These are phyloP conservation scores for Fusarium tanahbumbuense DNA, from an alignment of 2,329 filamentous ascomycete species.

Conservation along the genomic window DNA sequence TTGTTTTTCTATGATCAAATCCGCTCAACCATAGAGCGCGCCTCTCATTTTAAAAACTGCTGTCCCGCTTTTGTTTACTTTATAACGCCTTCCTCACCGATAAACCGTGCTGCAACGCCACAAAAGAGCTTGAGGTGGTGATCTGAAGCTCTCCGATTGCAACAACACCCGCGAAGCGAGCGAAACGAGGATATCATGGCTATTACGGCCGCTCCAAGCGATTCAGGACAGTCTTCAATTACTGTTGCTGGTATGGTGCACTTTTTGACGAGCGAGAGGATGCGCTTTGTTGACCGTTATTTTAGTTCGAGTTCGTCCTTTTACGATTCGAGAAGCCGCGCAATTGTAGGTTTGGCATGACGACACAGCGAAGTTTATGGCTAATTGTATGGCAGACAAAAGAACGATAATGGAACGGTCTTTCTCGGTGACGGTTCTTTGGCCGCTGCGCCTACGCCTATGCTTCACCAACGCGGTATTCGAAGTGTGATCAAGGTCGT, in stretches of 20 bases:
- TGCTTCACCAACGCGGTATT: slow-evolving; percentile 86
- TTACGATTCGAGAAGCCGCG: slow-evolving; percentile 91
- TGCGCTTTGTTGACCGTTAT: slow-evolving; percentile 44
- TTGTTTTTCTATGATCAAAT: slow-evolving; percentile 39
- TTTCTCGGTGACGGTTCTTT: slow-evolving; percentile 98
- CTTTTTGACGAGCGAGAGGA: not conserved
- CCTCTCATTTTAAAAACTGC: slow-evolving; percentile 29
- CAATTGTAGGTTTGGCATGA: slow-evolving; percentile 71
- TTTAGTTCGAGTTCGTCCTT: slow-evolving; percentile 75
- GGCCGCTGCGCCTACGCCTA: slow-evolving; percentile 85
- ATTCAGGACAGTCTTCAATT: slow-evolving; percentile 63
- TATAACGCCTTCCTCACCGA: slow-evolving; percentile 1
- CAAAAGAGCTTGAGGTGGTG: slow-evolving; percentile 11
- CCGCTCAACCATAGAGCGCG: slow-evolving; percentile 23
- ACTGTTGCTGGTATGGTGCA: slow-evolving; percentile 64
- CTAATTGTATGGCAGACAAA: slow-evolving; percentile 58
- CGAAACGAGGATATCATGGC: slow-evolving; percentile 32
- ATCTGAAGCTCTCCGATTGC: slow-evolving; percentile 1
- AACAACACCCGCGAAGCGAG: not conserved
- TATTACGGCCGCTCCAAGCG: slow-evolving; percentile 38
- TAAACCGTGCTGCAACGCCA: not conserved
- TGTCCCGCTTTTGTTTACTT: slow-evolving; percentile 41
- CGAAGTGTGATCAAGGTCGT: slow-evolving; percentile 94
- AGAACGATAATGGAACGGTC: slow-evolving; percentile 83
- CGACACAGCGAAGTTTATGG: not conserved